phyloP scores from a whole-genome alignment of 371 early-diverging fungal genomes.

The Lichtheimia ramosa region DNA sequence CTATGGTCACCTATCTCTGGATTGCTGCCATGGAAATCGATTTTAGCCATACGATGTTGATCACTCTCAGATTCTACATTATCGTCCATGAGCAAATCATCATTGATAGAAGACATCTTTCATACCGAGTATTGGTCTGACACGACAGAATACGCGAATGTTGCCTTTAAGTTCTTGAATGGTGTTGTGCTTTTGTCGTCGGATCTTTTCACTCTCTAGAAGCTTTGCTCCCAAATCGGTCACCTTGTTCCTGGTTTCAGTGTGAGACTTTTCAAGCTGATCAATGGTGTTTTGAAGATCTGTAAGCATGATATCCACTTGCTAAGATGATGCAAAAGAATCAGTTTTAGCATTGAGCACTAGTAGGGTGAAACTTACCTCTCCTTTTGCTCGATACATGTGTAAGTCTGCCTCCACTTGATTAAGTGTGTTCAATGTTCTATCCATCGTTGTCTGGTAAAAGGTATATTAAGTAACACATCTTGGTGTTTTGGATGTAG shows the following conservation, averaged over 20 bases:
- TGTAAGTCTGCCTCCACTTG: constrained; percentile 48
- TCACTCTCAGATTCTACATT: constrained; percentile 21
- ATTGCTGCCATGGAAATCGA: constrained; percentile 50
- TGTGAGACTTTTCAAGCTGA: constrained; percentile 32
- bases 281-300: constrained; percentile 52
- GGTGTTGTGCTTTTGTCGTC: constrained; percentile 87
- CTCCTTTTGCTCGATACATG: constrained; percentile 43
- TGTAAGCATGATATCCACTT: constrained; percentile 42
- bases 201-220: constrained; percentile 73
- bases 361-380: constrained; percentile 23
- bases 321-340: constrained; percentile 15
- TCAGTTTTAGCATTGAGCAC: neutral
- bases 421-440: constrained; percentile 43
- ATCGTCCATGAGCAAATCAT: neutral
- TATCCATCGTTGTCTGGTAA: constrained; percentile 11
- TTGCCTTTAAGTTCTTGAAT: constrained; percentile 97
- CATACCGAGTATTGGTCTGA: constrained; percentile 73
- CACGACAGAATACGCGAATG: constrained; percentile 96
- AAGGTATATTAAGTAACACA: neutral
- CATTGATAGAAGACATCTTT: neutral
- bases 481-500: too few relatives aligned
- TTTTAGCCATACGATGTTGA: constrained; percentile 19
- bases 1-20: constrained; percentile 50
- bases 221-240: constrained; percentile 64
- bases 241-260: constrained; percentile 9